Base-by-base conservation (phyloP, 352 stramenopile genomes). In the Phytophthora agathidicida region DNA sequence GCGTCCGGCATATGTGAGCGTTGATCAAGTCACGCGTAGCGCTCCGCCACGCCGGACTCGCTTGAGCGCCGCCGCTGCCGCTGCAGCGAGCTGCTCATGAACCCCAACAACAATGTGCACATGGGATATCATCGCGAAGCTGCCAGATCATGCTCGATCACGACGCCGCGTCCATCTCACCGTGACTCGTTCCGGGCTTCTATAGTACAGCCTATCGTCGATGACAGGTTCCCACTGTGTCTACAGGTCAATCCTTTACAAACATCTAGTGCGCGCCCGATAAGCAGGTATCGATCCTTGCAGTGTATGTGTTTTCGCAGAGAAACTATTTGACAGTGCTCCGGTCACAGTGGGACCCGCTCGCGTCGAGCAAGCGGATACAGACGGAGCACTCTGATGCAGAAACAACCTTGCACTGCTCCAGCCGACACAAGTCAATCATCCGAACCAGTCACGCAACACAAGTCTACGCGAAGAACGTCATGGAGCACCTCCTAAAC, bases 401-500 rank as follows among this genome's bases (percentile, higher is more conserved):
- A n/a, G n/a, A n/a, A n/a, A 57, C 41, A 56, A 47, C 54, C 39
- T 41, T 49, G 52, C 43, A 39, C 33, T 54, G 37, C 32, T 44
- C 27, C 44, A 26, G 19, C 22, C 13, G 7, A 9, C 37, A n/a
- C 33, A 13, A 14, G 36, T 58, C 55, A 71, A 62, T 60, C 56
- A 47, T 17, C 28, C 41, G 28, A 27, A 27, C 63, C 63, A 71
- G 38, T 45, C 56, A 66, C 41, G 46, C 5, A 24, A 3, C 30
- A 10, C n/a, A n/a, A n/a, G n/a, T n/a, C n/a, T n/a, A n/a, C n/a
- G n/a, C n/a, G n/a, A n/a, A n/a, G n/a, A n/a, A n/a, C 9, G 11
- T 30, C 16, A 77, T 77, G 69, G 56, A 77, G 26, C 60, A 60
- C 48, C 53, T 77, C 6, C 65, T 77, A n/a, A 77, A 75, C 51